These are phyloP conservation scores for Claviceps africana DNA, from an alignment of 2,329 filamentous ascomycete species.

Conservation along the genomic window DNA sequence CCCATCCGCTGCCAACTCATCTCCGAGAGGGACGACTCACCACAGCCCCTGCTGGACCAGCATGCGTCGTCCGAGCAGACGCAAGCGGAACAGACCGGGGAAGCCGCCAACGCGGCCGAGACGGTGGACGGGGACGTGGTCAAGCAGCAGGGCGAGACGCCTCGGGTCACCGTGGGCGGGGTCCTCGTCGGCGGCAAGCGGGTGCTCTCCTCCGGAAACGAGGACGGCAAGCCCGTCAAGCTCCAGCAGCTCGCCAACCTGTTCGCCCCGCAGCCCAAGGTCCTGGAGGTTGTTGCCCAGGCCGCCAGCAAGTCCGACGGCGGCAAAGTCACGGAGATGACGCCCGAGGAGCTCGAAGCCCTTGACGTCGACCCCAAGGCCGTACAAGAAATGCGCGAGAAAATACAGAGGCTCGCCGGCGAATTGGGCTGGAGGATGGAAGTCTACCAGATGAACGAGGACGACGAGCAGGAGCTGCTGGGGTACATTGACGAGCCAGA, in stretches of 20 bases:
- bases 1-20: slow-evolving; percentile 64
- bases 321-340: slow-evolving; percentile 46
- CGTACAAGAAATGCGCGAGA: slow-evolving; percentile 53
- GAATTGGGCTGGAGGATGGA: slow-evolving; percentile 69
- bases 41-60: slow-evolving; percentile 22
- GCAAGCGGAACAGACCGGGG: slow-evolving; percentile 10
- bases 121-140: background rate
- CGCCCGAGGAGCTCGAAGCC: slow-evolving; percentile 52
- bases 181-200: slow-evolving; percentile 37
- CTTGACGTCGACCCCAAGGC: slow-evolving; percentile 52
- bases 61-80: slow-evolving; percentile 19
- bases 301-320: slow-evolving; percentile 40
- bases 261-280: slow-evolving; percentile 14
- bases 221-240: slow-evolving; percentile 33
- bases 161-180: slow-evolving; percentile 33
- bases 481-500: slow-evolving; percentile 47
- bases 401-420: slow-evolving; percentile 54
- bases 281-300: slow-evolving; percentile 28
- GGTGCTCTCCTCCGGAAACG: slow-evolving; percentile 30
- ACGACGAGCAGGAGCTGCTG: slow-evolving; percentile 46
- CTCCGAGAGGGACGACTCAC: slow-evolving; percentile 34
- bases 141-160: slow-evolving; percentile 17
- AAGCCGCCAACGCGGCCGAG: slow-evolving; percentile 7
- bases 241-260: slow-evolving; percentile 17
- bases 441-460: slow-evolving; percentile 51